These are phyloP conservation scores for Kluyveromyces starmeri DNA, from an alignment of 805 yeast genomes.

Conservation along the genomic window DNA sequence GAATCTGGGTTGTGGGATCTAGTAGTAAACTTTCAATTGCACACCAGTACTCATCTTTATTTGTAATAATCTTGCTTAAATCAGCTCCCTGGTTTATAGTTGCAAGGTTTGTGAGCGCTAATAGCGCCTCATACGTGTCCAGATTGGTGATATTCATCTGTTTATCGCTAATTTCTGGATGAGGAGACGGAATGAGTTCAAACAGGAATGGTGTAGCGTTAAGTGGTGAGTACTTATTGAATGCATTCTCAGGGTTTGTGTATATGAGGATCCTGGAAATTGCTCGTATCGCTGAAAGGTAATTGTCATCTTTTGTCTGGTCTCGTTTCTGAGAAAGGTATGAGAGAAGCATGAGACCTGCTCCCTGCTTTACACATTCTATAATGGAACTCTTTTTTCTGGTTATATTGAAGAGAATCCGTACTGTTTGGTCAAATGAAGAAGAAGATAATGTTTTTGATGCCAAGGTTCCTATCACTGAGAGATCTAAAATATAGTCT, in stretches of 20 bases:
- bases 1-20: slow-evolving; percentile 40
- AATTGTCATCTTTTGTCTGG: slow-evolving; percentile 17
- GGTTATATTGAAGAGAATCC: slow-evolving; percentile 27
- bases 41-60: slow-evolving; percentile 36
- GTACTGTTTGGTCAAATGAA: slow-evolving; percentile 26
- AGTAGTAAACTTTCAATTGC: slow-evolving; percentile 37
- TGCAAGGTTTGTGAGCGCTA: slow-evolving; percentile 63
- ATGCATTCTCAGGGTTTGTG: slow-evolving; percentile 38
- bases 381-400: slow-evolving; percentile 14
- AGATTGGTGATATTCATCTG: slow-evolving; percentile 18
- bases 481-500: slow-evolving; percentile 14
- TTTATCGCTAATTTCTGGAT: slow-evolving; percentile 3
- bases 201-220: slow-evolving; percentile 39
- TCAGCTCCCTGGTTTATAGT: slow-evolving; percentile 36
- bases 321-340: slow-evolving; percentile 22
- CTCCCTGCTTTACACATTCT: slow-evolving; percentile 40
- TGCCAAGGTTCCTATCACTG: slow-evolving; percentile 17
- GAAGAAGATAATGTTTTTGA: slow-evolving; percentile 13
- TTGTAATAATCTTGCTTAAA: slow-evolving; percentile 22
- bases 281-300: slow-evolving; percentile 32
- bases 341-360: slow-evolving; percentile 32
- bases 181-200: slow-evolving; percentile 29
- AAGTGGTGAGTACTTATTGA: slow-evolving; percentile 34
- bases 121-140: slow-evolving; percentile 43
- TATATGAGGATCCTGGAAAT: slow-evolving; percentile 37